Conservation (phyloP, 2,329 filamentous ascomycete species). For the Colletotrichum zoysiae region DNA sequence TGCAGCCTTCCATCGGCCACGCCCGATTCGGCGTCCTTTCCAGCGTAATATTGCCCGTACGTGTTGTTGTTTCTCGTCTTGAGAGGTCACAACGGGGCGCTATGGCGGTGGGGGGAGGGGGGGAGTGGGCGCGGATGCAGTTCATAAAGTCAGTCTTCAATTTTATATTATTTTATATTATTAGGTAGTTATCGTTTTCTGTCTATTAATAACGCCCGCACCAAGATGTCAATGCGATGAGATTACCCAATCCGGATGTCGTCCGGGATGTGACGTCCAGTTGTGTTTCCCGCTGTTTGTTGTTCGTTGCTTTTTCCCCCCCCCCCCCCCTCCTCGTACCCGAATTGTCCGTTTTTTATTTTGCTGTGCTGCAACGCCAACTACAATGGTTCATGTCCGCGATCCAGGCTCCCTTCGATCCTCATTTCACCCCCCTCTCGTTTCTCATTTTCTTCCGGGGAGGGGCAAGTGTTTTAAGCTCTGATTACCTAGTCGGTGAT, state of each 20-base stretch:
- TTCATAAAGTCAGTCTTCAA: too few species aligned
- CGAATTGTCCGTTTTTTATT: constrained; percentile 6
- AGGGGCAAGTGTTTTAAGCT: background rate
- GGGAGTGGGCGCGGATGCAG: too few species aligned
- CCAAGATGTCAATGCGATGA: too few species aligned
- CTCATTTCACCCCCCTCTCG: background rate
- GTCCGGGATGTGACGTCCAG: constrained; percentile 36
- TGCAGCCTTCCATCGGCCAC: too few species aligned
- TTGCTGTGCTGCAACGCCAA: constrained; percentile 29
- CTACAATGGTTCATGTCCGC: background rate
- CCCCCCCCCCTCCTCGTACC: background rate
- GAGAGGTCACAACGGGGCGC: too few species aligned
- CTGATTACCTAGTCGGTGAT: background rate
- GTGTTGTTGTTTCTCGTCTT: too few species aligned
- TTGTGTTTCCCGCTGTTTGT: constrained; percentile 31
- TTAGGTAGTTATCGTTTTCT: too few species aligned
- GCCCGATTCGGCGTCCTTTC: too few species aligned
- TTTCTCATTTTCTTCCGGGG: background rate
- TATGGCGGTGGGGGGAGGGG: too few species aligned
- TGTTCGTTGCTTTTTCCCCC: constrained; percentile 28
- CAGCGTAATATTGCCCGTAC: too few species aligned
- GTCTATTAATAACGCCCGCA: too few species aligned
- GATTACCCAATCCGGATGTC: constrained; percentile 33
- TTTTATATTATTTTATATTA: too few species aligned
- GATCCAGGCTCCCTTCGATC: constrained; percentile 1